phyloP scores from a whole-genome alignment of 768 basidiomycete genomes.

The Mycena latifolia region DNA sequence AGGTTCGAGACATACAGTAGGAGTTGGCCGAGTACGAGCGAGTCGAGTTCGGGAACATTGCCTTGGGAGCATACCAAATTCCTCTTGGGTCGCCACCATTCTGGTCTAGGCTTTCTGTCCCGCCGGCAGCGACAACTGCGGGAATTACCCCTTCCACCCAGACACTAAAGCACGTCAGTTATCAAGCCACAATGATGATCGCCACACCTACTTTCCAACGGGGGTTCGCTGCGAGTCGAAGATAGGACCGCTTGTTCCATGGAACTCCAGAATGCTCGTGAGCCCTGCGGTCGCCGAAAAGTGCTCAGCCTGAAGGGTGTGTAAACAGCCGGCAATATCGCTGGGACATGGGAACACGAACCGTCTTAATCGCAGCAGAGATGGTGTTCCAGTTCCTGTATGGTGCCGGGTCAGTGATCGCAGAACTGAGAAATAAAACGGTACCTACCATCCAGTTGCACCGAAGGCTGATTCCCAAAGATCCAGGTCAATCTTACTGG shows the following conservation, averaged over 20 bases:
- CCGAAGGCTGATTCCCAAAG: conserved; percentile 14
- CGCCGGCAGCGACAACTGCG: conserved; percentile 15
- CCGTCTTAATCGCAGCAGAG: conserved; percentile 12
- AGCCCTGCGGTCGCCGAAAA: conserved; percentile 13
- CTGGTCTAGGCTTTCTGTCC: conserved; percentile 5
- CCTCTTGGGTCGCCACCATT: conserved; percentile 17
- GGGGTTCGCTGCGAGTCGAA: conserved; percentile 3
- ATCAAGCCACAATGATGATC: conserved; percentile 13
- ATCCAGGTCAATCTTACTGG: conserved; percentile 12
- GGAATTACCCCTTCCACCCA: conserved; percentile 18
- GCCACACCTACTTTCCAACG: conserved; percentile 4
- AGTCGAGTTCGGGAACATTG: conserved; percentile 21
- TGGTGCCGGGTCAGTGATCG: conserved; percentile 6
- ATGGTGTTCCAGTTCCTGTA: conserved; percentile 16
- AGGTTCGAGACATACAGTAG: conserved; percentile 16
- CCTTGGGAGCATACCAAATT: conserved; percentile 15
- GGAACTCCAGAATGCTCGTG: conserved; percentile 8
- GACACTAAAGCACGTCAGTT: conserved; percentile 10
- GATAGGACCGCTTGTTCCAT: conserved; percentile 19
- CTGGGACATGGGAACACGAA: conserved; percentile 8
- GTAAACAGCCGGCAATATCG: conserved; percentile 11
- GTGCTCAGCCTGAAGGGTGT: conserved; percentile 13
- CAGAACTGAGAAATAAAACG: background rate
- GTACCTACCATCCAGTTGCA: conserved; percentile 18
- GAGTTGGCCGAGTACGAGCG: conserved; percentile 23